Evolutionary conservation across 106 monocot species (phyloP), one percentile per base, ranked within the genome.

Genomic region (Dioscorea zingiberensis): DNA sequence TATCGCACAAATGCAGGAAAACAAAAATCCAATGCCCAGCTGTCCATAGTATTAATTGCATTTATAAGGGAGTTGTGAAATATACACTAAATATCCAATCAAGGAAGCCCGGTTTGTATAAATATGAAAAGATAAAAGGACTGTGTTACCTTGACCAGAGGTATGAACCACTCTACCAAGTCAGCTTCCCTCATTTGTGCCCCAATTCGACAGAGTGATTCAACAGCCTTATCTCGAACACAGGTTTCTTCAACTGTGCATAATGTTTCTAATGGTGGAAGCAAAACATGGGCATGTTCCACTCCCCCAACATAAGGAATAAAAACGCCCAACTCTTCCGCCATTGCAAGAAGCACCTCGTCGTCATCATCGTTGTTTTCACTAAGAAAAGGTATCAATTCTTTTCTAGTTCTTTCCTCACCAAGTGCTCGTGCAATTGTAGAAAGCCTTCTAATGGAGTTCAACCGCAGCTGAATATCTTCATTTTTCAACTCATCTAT

Each of bases 341-440:
- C 93, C 93, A 93, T 93, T 45, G 93, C 93, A 77, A 89, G 93
- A 76, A 93, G 93, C 45, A 93, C 89, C 70, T 93, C 93, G 59
- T 93, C 93, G 66, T 93, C 93, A 7, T 93, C 93, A n/a, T 93
- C 93, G 74, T 89, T 93, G 64, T 93, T 93, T 69, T 93, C 93
- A 66, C 81, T 86, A 21, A 93, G 83, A 49, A 93, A 93, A 62
- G 93, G 93, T 71, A 93, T 93, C 71, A 93, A 76, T 62, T 93
- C 93, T 72, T 86, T 93, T 60, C 93, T 69, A 47, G 93, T 93
- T 63, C 93, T 85, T 72, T 93, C 93, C 73, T 93, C 93, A 51
- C 93, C 93, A 69, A 93, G 93, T 55, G 93, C 93, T 21, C 89
- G 67, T 59, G 93, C 88, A 78, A 93, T 93, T 25, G 93, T 93